phyloP scores from a whole-genome alignment of 2,329 filamentous ascomycete genomes.

The Ceratocystis ficicola region DNA sequence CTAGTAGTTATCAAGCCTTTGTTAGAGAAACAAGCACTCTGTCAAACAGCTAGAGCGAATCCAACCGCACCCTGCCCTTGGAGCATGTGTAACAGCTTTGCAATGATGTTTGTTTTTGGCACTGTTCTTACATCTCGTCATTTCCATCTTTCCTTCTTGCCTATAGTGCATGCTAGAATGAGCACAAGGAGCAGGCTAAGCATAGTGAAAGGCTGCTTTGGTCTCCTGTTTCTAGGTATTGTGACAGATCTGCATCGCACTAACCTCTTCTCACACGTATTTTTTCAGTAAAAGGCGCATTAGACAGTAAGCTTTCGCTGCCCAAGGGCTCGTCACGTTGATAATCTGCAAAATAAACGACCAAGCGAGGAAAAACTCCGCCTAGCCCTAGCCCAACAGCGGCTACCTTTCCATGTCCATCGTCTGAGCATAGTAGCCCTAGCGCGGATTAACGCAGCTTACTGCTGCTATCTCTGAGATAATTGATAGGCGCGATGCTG shows the following conservation, averaged over 20 bases:
- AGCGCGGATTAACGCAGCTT: no score
- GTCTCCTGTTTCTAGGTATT: neutral
- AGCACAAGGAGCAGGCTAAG: no score
- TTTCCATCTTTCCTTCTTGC: no score
- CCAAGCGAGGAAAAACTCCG: neutral
- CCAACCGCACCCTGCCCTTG: slow-evolving; percentile 2
- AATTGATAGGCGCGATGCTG: neutral
- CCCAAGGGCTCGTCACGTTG: neutral
- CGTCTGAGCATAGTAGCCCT: neutral
- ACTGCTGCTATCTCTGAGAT: neutral
- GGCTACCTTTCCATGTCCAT: neutral
- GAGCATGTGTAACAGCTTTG: slow-evolving; percentile 7
- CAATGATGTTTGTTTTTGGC: neutral
- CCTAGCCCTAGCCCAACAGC: neutral
- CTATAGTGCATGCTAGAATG: no score
- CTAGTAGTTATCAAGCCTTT: neutral
- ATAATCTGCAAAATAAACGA: neutral
- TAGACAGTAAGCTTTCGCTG: neutral
- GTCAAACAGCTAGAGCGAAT: neutral
- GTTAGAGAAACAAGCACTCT: neutral
- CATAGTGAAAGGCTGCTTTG: neutral
- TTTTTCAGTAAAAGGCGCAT: neutral
- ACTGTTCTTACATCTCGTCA: neutral
- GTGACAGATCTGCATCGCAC: neutral
- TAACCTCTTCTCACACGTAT: neutral